Base-by-base conservation (phyloP, 495 filamentous ascomycete species). In the Lepraria neglecta region DNA sequence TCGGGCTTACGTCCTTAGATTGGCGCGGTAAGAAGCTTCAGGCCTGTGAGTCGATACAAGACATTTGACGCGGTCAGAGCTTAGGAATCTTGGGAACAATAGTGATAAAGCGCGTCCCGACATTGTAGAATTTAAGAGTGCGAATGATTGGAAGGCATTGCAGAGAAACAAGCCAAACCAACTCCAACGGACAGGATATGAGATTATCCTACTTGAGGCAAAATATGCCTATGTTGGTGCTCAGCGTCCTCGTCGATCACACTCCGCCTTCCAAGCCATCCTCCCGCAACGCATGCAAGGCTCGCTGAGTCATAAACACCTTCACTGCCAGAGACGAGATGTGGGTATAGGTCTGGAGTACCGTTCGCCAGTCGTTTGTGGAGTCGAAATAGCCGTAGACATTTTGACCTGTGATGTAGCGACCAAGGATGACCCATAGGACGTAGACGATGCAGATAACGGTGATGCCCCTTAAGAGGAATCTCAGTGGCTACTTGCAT, bases 301-400 rank as follows among this genome's bases (percentile, higher is more conserved):
- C 17, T 6, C 47, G 15, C 11, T 58, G 55, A 7, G 50, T 17
- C 24, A 63, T 30, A 10, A 54, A 31, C 5, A 54, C 6, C 7
- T 47, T 38, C n/a, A 59, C 43, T 10, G 56, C 19, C 19, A 55
- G 21, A 3, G 61, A 59, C 38, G 57, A 46, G 38, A 57, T 46
- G 38, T 21, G 30, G 24, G 50, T 54, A 44, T 52, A 48, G 0
- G 56, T 54, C 4, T 48, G 19, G 1, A 30, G 43, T 35, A 73
- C 66, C 60, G 72, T 66, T 17, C 70, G 67, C 64, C 68, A 71
- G 47, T 70, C 69, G 30, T 63, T 50, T 30, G 73, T 64, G 11
- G 70, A 70, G 45, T 82, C 76, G 44, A 82, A 69, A 71, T 78
- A 82, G 64, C 76, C 80, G 66, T 75, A 78, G 9, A 73, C 71